These are phyloP conservation scores for Globisporangium okanoganense DNA, from an alignment of 352 stramenopile genomes.

Conservation along the genomic window DNA sequence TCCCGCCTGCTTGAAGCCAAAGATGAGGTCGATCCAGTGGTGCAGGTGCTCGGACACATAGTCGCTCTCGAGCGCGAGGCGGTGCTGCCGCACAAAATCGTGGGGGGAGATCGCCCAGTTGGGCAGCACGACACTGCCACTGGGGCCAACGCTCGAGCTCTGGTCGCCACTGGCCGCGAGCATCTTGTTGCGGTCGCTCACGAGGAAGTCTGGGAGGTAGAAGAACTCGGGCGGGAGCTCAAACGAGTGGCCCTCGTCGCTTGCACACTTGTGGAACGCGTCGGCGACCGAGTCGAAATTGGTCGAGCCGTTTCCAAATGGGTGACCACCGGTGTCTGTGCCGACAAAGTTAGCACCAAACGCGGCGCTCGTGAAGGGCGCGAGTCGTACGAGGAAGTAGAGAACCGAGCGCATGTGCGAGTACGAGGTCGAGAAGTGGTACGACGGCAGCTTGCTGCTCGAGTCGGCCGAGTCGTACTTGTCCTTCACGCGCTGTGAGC, in stretches of 20 bases:
- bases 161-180: conserved; percentile 39
- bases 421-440: conserved; percentile 70
- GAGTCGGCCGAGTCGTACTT: conserved; percentile 43
- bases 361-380: conserved; percentile 58
- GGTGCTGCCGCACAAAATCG: conserved; percentile 96
- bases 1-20: conserved; percentile 96
- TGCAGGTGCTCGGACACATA: conserved; percentile 97
- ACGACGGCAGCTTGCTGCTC: conserved; percentile 54
- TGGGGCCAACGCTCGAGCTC: conserved; percentile 42
- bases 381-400: conserved; percentile 69
- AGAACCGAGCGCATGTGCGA: conserved; percentile 71
- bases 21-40: conserved; percentile 99
- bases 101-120: conserved; percentile 94
- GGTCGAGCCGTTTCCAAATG: background rate
- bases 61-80: conserved; percentile 96
- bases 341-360: conserved; percentile 23
- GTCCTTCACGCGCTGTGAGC: conserved; percentile 36
- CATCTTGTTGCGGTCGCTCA: conserved; percentile 63
- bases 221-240: conserved; percentile 83
- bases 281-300: conserved; percentile 64
- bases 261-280: conserved; percentile 52
- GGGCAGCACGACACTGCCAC: conserved; percentile 90
- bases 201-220: conserved; percentile 69
- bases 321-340: background rate
- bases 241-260: conserved; percentile 53